Percentiles rank a stretch among this genome's conserved stretches.
phyloP scores from a whole-genome alignment of 2,329 filamentous ascomycete genomes.

The Pezicula rhizophila region DNA sequence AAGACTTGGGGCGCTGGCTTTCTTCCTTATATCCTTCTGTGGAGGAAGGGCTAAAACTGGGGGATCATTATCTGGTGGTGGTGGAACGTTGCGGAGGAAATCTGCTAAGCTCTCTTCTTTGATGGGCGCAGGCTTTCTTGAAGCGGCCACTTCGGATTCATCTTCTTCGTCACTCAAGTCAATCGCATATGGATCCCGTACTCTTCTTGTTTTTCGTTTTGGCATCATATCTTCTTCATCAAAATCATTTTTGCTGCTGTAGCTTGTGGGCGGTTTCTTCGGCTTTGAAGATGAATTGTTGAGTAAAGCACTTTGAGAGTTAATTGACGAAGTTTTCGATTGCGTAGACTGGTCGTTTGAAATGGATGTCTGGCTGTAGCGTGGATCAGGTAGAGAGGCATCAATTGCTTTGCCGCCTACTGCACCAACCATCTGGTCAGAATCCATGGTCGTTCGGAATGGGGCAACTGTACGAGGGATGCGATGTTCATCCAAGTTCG shows the following conservation, averaged over 20 bases:
- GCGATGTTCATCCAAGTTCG: conserved; percentile 53
- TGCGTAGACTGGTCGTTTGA: conserved; percentile 39
- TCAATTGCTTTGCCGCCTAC: conserved; percentile 52
- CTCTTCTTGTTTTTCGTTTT: conserved; percentile 67
- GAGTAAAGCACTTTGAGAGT: conserved; percentile 68
- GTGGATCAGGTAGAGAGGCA: conserved; percentile 48
- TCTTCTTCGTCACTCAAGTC: conserved; percentile 54
- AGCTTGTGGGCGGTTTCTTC: conserved; percentile 26
- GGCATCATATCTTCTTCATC: conserved; percentile 45
- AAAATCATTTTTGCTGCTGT: conserved; percentile 12
- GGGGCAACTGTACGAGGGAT: conserved; percentile 81
- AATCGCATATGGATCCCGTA: conserved; percentile 90
- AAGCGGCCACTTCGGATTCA: conserved; percentile 18
- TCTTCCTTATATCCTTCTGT: conserved; percentile 49
- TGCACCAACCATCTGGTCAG: conserved; percentile 61
- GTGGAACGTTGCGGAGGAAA: conserved; percentile 64
- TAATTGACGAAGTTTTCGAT: conserved; percentile 53
- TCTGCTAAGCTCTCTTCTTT: conserved; percentile 65
- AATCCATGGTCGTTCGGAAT: conserved; percentile 80
- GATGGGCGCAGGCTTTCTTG: conserved; percentile 15
- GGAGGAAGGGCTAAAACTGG: conserved; percentile 9
- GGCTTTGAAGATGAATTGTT: conserved; percentile 28
- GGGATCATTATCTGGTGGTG: conserved; percentile 42
- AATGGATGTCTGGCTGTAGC: conserved; percentile 40
- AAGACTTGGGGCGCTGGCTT: conserved; percentile 55